Evolutionary conservation across 495 filamentous ascomycete species (phyloP).

Genomic region (Pyrenula massariospora): DNA sequence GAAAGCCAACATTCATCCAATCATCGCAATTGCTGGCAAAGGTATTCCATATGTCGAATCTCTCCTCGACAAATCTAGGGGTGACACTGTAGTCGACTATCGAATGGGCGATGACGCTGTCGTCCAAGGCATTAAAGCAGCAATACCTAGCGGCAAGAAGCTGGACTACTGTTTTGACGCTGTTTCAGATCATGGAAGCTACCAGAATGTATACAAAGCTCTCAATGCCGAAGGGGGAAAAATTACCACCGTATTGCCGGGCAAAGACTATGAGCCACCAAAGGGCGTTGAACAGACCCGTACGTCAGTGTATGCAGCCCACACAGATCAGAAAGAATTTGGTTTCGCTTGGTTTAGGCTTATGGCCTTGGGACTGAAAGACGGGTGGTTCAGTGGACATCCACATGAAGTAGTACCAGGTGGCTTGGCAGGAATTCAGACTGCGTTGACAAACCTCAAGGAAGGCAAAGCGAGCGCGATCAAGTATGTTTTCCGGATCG

Average conservation of each 20-base stretch:
- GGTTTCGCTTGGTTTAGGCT: slow-evolving; percentile 43
- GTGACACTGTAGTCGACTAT: slow-evolving; percentile 64
- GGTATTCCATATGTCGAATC: slow-evolving; percentile 42
- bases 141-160: slow-evolving; percentile 12
- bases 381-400: slow-evolving; percentile 53
- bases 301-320: slow-evolving; percentile 33
- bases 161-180: slow-evolving; percentile 48
- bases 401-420: slow-evolving; percentile 47
- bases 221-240: slow-evolving; percentile 21
- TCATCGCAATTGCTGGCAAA: slow-evolving; percentile 58
- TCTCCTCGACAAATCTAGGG: slow-evolving; percentile 50
- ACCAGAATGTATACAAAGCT: slow-evolving; percentile 6
- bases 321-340: slow-evolving; percentile 40
- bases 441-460: slow-evolving; percentile 37
- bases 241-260: slow-evolving; percentile 43
- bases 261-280: slow-evolving; percentile 17
- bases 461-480: slow-evolving; percentile 51
- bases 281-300: slow-evolving; percentile 17
- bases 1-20: slow-evolving; percentile 58
- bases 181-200: slow-evolving; percentile 39
- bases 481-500: slow-evolving; percentile 61
- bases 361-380: slow-evolving; percentile 35
- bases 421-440: slow-evolving; percentile 47
- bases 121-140: slow-evolving; percentile 35
- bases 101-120: slow-evolving; percentile 46